Evolutionary conservation across 257 asterid species (phyloP), one percentile per base, ranked within the genome.

Genomic region (Solanum lignicaule): DNA sequence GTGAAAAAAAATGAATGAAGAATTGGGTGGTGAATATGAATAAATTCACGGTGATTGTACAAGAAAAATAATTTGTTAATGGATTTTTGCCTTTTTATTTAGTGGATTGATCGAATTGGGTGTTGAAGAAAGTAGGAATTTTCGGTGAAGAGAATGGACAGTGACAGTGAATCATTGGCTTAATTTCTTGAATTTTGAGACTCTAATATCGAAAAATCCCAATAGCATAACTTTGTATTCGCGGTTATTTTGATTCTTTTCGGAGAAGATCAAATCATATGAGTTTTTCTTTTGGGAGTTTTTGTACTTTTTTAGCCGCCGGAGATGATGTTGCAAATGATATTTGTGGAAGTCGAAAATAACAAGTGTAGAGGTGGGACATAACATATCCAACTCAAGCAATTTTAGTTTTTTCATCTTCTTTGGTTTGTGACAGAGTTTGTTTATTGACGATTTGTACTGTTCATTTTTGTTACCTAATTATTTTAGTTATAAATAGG

Each of bases 191-290:
- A 60, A 60, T 3, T 58, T 58, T 58, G 27, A 7, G 68, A 58
- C 5, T 58, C 27, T 8, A 58, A 58, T 21, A 58, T 21, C n/a
- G 2, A 18, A 55, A 55, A 55, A 16, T 16, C 3, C 8, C 60
- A 5, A 5, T 48, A 5, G 27, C 11, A 62, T 23, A 62, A 62
- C 15, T 62, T 62, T 62, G 16, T n/a, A 62, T 62, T 0, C 0
- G 71, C 0, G 25, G 11, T 20, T 55, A 55, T 18, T 55, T 55
- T 3, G 27, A 58, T 5, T 58, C 12, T 58, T 58, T 58, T 7
- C 0, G 2, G 0, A 58, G 12, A 58, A 2, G 0, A 58, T 58
- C 12, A 20, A 58, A 7, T 58, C 25, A 20, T 20, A 1, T 21
- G 66, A 58, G 0, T 58, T 3, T 7, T 21, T 21, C 12, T 21